phyloP scores from a whole-genome alignment of 2,329 filamentous ascomycete species.

The Colletotrichum sp. region DNA sequence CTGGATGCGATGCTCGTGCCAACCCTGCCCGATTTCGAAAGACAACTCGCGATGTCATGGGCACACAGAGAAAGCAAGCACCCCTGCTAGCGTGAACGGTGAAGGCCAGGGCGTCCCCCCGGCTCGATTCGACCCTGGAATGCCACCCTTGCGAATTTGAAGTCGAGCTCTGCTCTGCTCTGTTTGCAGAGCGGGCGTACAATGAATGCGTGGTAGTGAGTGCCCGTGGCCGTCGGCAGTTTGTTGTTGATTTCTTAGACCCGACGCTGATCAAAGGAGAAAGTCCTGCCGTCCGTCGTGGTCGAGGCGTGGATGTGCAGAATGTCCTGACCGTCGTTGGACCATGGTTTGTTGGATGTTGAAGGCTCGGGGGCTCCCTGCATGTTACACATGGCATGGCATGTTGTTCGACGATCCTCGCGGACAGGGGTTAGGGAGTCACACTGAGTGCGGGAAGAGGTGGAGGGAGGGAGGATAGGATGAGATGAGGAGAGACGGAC shows the following conservation, averaged over 20 bases:
- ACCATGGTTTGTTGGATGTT: not conserved
- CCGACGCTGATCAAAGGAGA: not conserved
- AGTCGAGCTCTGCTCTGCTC: not conserved
- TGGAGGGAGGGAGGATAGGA: not conserved
- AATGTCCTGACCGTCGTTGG: not conserved
- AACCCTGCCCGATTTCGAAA: not conserved
- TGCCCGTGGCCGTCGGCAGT: not conserved
- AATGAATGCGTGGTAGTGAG: not conserved
- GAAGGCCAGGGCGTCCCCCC: constrained; percentile 1
- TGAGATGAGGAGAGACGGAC: not conserved
- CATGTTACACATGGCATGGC: constrained; percentile 1
- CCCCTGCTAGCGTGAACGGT: constrained; percentile 15
- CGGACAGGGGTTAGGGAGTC: not conserved
- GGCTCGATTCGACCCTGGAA: not conserved
- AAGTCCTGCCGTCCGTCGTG: not conserved
- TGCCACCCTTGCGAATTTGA: constrained; percentile 1
- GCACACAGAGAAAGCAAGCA: not conserved
- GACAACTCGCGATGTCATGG: not conserved
- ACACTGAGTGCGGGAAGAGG: not conserved
- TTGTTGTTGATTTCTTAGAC: not conserved
- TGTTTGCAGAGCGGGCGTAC: not conserved
- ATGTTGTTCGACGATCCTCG: not conserved
- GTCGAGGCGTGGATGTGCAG: not conserved
- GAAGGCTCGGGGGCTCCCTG: not conserved
- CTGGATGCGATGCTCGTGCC: not conserved